phyloP scores from a whole-genome alignment of 306 rosid genomes.

The Ziziphus jujuba region DNA sequence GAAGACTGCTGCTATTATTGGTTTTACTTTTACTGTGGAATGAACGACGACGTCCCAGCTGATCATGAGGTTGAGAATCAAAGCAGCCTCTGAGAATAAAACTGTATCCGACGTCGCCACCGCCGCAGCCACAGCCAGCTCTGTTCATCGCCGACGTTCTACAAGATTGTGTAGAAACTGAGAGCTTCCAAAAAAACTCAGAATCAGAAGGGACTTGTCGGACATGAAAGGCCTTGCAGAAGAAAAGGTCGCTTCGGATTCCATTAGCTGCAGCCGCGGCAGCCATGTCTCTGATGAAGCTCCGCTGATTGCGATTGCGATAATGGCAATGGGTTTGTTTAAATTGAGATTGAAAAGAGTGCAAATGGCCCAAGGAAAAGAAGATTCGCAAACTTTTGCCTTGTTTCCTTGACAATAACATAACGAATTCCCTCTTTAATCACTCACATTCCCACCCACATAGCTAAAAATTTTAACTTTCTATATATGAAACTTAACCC shows the following conservation, averaged over 20 bases:
- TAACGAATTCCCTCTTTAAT: conserved; percentile 24
- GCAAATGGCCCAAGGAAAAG: background rate
- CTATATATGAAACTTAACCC: background rate
- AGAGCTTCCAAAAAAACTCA: background rate
- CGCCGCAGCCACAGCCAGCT: background rate
- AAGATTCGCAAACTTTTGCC: background rate
- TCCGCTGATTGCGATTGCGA: background rate
- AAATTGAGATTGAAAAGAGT: background rate
- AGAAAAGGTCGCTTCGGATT: background rate
- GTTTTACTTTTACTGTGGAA: conserved; percentile 10
- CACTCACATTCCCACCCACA: background rate
- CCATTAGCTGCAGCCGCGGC: background rate
- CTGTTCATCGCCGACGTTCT: background rate
- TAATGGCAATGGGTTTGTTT: no score
- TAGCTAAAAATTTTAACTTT: background rate
- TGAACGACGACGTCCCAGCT: background rate
- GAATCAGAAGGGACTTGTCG: background rate
- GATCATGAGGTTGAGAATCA: conserved; percentile 14
- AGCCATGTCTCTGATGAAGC: conserved; percentile 13
- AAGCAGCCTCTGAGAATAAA: conserved; percentile 35
- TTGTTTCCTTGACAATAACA: conserved; percentile 30
- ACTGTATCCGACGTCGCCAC: conserved; percentile 19
- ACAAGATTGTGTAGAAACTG: background rate
- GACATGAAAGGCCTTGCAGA: conserved; percentile 4
- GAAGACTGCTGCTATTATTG: conserved; percentile 3